Base-by-base conservation (phyloP, 352 stramenopile species). In the Peronospora farinosa region DNA sequence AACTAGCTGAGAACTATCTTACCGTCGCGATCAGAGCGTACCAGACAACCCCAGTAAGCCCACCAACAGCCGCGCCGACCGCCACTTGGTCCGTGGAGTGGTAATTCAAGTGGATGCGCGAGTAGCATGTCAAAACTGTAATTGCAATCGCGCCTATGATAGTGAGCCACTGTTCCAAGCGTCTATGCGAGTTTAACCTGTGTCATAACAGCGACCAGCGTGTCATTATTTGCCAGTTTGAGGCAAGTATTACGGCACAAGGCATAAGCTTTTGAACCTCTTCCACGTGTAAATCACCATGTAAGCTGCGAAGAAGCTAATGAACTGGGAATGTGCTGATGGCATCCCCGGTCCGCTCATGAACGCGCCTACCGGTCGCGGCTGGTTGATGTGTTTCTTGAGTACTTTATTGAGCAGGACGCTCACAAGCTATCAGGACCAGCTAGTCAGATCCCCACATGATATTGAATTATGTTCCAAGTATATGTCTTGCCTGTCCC, bases 241-340 rank as follows among this genome's bases (percentile, higher is more conserved):
- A 47, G 47, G 21, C 3, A 47, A 31, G 11, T 12, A 45, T 40
- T 19, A 6, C 28, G 3, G 28, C 28, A 32, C 28, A 12, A 32
- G 10, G 12, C 10, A 32, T 2, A 13, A 37, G 6, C 46, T 25
- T 8, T 43, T 19, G 19, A 10, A 88, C 80, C 79, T 67, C 45
- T 71, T 80, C 32, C 57, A 60, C 4, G 78, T 91, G 67, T 91
- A 92, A 6, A 75, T 65, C 36, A 88, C 54, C 37, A 78, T 57
- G 43, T 90, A 92, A 17, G 66, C 62, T 5, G 80, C 61, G 37
- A 93, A 93, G 65, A 93, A 92, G 0, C 65, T 60, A 54, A 90
- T 76, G 48, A 92, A 92, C 51, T 93, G 83, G 12, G 80, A 70
- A 60, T 93, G 80, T 7, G 80, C 78, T 1, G 80, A 92, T 8